These are phyloP conservation scores for Thielaviopsis musarum DNA, from an alignment of 2,329 filamentous ascomycete genomes.

Conservation along the genomic window DNA sequence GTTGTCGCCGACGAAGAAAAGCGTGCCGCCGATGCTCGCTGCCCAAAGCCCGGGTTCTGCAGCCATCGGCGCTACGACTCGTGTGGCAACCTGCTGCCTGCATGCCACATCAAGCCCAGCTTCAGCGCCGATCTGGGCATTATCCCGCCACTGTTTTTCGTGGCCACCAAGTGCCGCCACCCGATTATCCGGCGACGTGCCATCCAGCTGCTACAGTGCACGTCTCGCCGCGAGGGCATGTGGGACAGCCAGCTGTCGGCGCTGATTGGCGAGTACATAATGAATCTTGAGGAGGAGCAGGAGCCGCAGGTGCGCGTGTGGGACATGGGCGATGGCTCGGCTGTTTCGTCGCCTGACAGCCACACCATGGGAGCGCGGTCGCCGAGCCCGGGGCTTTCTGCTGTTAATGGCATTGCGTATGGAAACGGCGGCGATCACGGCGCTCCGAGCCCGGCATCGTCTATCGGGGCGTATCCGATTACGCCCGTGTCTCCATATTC, in stretches of 20 bases:
- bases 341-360: not conserved
- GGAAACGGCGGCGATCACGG: not conserved
- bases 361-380: not conserved
- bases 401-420: not conserved
- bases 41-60: slow-evolving; percentile 27
- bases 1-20: slow-evolving; percentile 42
- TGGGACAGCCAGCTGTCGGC: slow-evolving; percentile 48
- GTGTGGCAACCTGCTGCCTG: slow-evolving; percentile 26
- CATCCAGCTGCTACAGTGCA: slow-evolving; percentile 41
- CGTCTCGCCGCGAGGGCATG: slow-evolving; percentile 47
- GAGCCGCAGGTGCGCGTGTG: slow-evolving; percentile 13
- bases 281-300: slow-evolving; percentile 35
- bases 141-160: slow-evolving; percentile 45
- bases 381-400: not conserved
- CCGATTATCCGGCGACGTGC: slow-evolving; percentile 39
- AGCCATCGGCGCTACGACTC: slow-evolving; percentile 23
- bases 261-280: slow-evolving; percentile 37
- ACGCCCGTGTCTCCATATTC: not conserved
- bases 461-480: not conserved
- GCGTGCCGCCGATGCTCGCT: slow-evolving; percentile 29
- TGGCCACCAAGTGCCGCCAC: slow-evolving; percentile 50
- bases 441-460: not conserved
- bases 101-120: slow-evolving; percentile 38
- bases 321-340: slow-evolving; percentile 1
- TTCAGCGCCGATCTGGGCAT: slow-evolving; percentile 50